phyloP scores from a whole-genome alignment of 768 basidiomycete species.

The Lyophyllum decastes region DNA sequence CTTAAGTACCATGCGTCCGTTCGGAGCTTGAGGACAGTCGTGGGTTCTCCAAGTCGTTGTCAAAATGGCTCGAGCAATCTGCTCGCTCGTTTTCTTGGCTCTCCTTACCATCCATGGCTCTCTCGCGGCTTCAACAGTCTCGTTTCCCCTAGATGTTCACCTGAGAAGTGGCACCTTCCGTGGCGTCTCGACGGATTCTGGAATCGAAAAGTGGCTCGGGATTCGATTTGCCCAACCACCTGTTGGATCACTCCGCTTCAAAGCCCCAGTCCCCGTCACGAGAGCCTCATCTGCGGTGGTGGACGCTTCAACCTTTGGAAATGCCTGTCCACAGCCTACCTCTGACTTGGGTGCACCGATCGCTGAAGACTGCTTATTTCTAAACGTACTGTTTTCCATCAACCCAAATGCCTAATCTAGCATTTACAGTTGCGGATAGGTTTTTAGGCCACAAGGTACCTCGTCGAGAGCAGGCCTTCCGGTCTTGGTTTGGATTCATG shows the following conservation, averaged over 20 bases:
- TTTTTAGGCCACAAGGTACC: conserved; percentile 34
- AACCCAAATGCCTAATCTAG: no score
- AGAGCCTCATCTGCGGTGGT: conserved; percentile 28
- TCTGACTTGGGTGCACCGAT: conserved; percentile 40
- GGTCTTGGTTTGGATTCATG: conserved; percentile 39
- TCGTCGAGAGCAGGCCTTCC: conserved; percentile 31
- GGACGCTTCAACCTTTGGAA: conserved; percentile 50
- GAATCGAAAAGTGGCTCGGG: conserved; percentile 59
- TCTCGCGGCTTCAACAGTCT: conserved; percentile 6
- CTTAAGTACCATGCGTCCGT: background rate
- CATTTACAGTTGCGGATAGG: conserved; percentile 23
- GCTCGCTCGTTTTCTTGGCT: background rate
- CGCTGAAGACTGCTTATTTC: conserved; percentile 54
- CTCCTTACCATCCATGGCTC: background rate
- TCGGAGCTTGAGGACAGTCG: background rate
- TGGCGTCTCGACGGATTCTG: conserved; percentile 41
- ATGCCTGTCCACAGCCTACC: conserved; percentile 55
- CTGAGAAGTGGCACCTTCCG: conserved; percentile 48
- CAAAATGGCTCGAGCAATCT: background rate
- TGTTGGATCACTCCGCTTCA: conserved; percentile 55
- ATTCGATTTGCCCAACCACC: conserved; percentile 64
- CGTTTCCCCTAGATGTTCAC: conserved; percentile 34
- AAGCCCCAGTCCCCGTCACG: conserved; percentile 48
- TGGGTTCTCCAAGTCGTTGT: background rate
- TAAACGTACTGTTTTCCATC: conserved; percentile 39